Evolutionary conservation across 2,329 filamentous ascomycete genomes (phyloP).

Genomic region (Fusarium sp.): DNA sequence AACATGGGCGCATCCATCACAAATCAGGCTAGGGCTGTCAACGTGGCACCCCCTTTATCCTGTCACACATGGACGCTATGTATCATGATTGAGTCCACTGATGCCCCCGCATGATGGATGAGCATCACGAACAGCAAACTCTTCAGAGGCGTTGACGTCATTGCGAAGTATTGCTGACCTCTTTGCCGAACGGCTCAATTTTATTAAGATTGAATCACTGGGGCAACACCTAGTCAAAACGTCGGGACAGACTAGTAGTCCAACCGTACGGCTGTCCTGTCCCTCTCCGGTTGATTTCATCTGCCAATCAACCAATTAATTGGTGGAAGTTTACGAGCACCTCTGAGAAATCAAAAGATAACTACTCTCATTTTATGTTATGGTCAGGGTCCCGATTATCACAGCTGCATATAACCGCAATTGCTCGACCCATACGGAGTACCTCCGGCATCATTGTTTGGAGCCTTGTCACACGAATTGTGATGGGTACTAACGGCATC

Average conservation of each 20-base stretch:
- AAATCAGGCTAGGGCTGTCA: conserved; percentile 30
- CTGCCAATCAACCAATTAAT: conserved; percentile 14
- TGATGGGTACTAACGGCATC: not conserved
- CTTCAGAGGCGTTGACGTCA: conserved; percentile 42
- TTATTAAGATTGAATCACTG: not conserved
- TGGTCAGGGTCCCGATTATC: conserved; percentile 24
- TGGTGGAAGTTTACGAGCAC: conserved; percentile 30
- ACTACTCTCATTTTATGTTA: conserved; percentile 11
- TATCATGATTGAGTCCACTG: conserved; percentile 23
- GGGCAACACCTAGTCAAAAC: not conserved
- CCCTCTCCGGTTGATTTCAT: not conserved
- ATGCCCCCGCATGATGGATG: conserved; percentile 18
- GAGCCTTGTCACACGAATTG: conserved; percentile 14
- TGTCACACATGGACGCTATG: conserved; percentile 31
- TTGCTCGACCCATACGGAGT: conserved; percentile 11
- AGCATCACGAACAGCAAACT: conserved; percentile 25
- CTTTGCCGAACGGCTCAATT: not conserved
- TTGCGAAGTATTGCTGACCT: not conserved
- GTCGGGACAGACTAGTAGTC: not conserved
- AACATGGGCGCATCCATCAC: conserved; percentile 7
- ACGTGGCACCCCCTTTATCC: conserved; percentile 40
- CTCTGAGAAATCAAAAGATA: conserved; percentile 1
- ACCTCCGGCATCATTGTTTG: conserved; percentile 16
- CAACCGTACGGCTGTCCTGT: not conserved
- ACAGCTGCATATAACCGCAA: conserved; percentile 19